Base-by-base conservation (phyloP, 1,284 basidiomycete genomes). In the Ceraceosorus bombacis region DNA sequence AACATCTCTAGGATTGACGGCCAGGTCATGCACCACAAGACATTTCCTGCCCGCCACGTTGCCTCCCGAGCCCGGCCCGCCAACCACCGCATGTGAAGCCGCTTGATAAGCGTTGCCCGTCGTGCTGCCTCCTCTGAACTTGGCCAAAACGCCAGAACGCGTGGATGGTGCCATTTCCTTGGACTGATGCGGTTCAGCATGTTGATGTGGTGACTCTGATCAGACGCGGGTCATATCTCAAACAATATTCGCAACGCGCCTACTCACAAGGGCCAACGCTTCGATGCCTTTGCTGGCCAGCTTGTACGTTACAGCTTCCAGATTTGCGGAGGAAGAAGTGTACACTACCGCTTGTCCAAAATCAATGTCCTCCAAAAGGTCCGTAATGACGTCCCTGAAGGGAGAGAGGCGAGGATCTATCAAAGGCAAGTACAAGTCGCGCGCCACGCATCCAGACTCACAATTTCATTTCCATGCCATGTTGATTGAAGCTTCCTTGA, bases 331-430 rank as follows among this genome's bases (percentile, higher is more conserved):
- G 17, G 72, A 76, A 41, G 72, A 64, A 10, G 68, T 68, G 64
- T 75, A 77, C 56, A 78, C 65, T 53, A 78, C 71, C 9, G 67
- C 65, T 9, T 66, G 68, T 4, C 63, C 62, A 49, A 65, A 70
- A 51, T 91, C 89, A 12, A 90, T 84, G 76, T 97, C 93, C 54
- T 94, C 90, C 67, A 95, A 86, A 63, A 97, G 81, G 78, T 96
- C 94, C 36, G 88, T 86, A 41, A 98, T 82, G 13, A 91, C 92
- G 73, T 98, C 93, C 55, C 43, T 46, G 43, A 10, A 15, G 43
- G 43, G 43, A 10, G 10, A 10, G 43, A 27, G 27, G 27, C 27
- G 27, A 27, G 27, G 27, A 3, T 27, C 27, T 27, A 27, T 27
- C 10, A 10, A 4, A 46, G 43, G 10, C 15, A 15, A 1, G 43